Base-by-base conservation (phyloP, 352 stramenopile genomes). In the Albugo candida region DNA sequence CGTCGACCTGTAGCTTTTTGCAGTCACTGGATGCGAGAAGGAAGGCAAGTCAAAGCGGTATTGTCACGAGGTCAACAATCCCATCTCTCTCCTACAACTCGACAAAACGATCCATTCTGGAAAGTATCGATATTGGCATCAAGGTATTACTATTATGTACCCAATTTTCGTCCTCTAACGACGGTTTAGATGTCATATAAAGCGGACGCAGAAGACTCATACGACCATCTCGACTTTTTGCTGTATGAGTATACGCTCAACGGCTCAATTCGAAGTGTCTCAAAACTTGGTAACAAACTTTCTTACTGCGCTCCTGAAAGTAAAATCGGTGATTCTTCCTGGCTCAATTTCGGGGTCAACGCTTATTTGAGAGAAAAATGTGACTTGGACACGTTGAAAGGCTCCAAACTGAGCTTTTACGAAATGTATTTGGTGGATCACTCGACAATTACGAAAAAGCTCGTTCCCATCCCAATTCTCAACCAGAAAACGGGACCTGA, bases 341-440 rank as follows among this genome's bases (percentile, higher is more conserved):
- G 45, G 13, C 20, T 41, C 35, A 14, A 41, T 49, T 43, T 43
- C 8, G 38, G 45, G 13, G 49, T 43, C 18, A 51, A 45, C 36
- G 35, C 51, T 46, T 40, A 55, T 49, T 40, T 38, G 67, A 71
- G 27, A 48, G 70, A 16, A 97, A 83, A 81, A 65, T 64, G 53
- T 63, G 58, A 13, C 96, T 95, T 85, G 17, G 80, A 60, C 36
- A 58, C 61, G 24, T 49, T 58, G 8, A 63, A 52, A 4, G 52
- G 77, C 12, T 87, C 91, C 55, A 56, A 48, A 17, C 67, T 84
- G 46, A 59, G 64, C 18, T 71, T 97, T 5, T 87, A 96, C 59
- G 89, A 97, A 49, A 57, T 95, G 1, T 97, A 81, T 53, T 53
- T 97, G 16, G 62, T 96, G 13, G 87, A 96, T 14, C 3, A 24